phyloP scores from a whole-genome alignment of 129 eudicot species.

The Oenanthe sinensis region DNA sequence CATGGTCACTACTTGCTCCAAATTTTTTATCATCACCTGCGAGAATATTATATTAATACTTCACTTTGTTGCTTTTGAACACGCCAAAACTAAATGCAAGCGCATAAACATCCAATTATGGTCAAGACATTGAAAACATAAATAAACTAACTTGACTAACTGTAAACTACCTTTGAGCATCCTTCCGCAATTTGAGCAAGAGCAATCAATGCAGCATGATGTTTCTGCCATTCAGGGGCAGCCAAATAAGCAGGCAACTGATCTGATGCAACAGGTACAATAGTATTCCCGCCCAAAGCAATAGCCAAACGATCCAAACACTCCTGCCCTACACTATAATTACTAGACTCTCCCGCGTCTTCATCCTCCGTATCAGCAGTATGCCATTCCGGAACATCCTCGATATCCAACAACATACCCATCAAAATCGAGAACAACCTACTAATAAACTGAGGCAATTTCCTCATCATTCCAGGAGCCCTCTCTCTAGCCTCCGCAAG shows the following conservation, averaged over 20 bases:
- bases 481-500: conserved; percentile 86
- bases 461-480: conserved; percentile 97
- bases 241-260: conserved; percentile 72
- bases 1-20: conserved; percentile 94
- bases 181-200: conserved; percentile 95
- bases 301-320: conserved; percentile 83
- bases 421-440: conserved; percentile 65
- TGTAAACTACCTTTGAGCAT: conserved; percentile 60
- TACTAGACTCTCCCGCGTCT: conserved; percentile 87
- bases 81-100: not conserved
- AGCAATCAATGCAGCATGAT: conserved; percentile 84
- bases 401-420: conserved; percentile 73
- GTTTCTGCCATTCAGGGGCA: conserved; percentile 96
- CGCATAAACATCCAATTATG: not conserved
- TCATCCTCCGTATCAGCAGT: conserved; percentile 76
- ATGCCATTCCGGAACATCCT: conserved; percentile 89
- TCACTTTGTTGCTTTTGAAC: not conserved
- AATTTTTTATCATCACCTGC: conserved; percentile 88
- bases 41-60: conserved; percentile 9
- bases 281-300: conserved; percentile 79
- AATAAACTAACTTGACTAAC: not conserved
- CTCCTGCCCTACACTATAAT: conserved; percentile 88
- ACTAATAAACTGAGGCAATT: conserved; percentile 76
- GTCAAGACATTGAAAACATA: not conserved
- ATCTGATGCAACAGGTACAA: conserved; percentile 92